Percentiles rank a stretch among this genome's conserved stretches.
Evolutionary conservation across 331 rosid genomes (phyloP).

Genomic region (Rosa hybrid): DNA sequence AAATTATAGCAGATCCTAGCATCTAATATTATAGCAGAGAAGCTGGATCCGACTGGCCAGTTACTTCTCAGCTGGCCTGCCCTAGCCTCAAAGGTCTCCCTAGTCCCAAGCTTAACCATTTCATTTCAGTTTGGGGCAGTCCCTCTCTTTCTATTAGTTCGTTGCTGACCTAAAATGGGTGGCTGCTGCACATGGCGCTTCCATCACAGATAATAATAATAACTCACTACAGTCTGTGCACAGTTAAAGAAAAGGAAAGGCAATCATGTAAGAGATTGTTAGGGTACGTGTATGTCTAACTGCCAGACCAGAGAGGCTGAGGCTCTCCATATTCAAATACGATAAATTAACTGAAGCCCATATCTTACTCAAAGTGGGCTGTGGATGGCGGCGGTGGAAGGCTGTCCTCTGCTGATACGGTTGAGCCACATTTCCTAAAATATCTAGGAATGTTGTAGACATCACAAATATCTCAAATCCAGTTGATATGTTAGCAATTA

Average conservation of each 20-base stretch:
- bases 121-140: neutral
- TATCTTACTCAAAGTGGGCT: constrained; percentile 4
- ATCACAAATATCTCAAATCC: neutral
- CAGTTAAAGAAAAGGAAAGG: neutral
- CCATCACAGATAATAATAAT: neutral
- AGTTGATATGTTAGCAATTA: neutral
- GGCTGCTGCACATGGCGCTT: constrained; percentile 6
- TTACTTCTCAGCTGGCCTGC: neutral
- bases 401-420: neutral
- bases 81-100: neutral
- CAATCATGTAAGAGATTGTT: neutral
- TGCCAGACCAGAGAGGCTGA: neutral
- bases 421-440: neutral
- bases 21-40: no score
- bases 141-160: neutral
- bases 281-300: neutral
- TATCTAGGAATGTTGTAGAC: neutral
- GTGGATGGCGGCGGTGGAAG: neutral
- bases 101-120: neutral
- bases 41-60: neutral
- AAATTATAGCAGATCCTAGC: no score
- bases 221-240: neutral
- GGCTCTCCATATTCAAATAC: neutral
- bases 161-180: neutral
- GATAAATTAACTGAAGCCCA: neutral